A percentile compares a stretch with the other conserved stretches of the same genome.
These are phyloP conservation scores for Colletotrichum sp. DNA, from an alignment of 2,329 filamentous ascomycete genomes.

Conservation along the genomic window DNA sequence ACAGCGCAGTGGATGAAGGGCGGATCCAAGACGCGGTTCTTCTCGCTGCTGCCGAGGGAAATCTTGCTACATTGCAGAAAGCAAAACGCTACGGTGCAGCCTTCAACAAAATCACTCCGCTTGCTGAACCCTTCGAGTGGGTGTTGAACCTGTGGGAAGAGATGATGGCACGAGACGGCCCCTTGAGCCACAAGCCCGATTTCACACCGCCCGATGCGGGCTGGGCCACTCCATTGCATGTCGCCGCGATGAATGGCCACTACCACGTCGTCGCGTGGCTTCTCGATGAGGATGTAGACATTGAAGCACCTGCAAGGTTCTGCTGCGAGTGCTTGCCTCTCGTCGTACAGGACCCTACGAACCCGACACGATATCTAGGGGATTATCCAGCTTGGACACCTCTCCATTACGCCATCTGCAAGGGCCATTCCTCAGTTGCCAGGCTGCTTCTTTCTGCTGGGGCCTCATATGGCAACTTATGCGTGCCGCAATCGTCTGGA, in stretches of 20 bases:
- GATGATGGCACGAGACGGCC: not conserved
- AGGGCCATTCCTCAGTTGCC: not conserved
- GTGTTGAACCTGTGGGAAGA: not conserved
- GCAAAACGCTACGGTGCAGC: not conserved
- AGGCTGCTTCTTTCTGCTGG: not conserved
- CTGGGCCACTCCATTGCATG: not conserved
- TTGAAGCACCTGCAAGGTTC: not conserved
- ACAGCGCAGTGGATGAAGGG: not conserved
- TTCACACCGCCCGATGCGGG: not conserved
- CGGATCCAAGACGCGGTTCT: not conserved
- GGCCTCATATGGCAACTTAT: not conserved
- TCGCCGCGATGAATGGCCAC: not conserved
- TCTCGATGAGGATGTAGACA: not conserved
- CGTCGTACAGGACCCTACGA: not conserved
- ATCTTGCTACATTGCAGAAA: not conserved
- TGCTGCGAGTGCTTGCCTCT: not conserved
- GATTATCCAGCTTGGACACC: not conserved
- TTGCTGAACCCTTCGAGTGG: not conserved
- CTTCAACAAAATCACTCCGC: not conserved
- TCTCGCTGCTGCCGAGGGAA: not conserved
- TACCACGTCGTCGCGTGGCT: not conserved
- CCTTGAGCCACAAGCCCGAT: not conserved
- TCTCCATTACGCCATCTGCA: not conserved
- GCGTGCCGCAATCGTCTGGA: not conserved
- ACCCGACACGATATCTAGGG: not conserved